A percentile compares a stretch with the other conserved stretches of the same genome.
These are phyloP conservation scores for Salvia hispanica DNA, from an alignment of 257 asterid species.

Conservation along the genomic window DNA sequence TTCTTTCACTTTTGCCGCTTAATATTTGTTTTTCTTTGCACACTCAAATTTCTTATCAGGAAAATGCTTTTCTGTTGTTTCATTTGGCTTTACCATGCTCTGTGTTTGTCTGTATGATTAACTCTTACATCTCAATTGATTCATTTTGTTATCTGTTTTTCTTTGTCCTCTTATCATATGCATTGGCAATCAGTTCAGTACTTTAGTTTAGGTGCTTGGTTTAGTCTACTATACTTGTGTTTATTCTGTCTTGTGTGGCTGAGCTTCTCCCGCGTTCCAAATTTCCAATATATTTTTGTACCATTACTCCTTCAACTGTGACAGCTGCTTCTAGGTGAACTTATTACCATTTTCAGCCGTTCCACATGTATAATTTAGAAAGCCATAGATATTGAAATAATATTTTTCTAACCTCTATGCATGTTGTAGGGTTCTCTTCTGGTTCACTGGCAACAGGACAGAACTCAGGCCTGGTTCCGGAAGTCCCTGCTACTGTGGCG, in stretches of 20 bases:
- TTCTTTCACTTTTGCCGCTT: not conserved
- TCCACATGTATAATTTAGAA: conserved; percentile 11
- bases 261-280: not conserved
- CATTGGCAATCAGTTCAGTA: not conserved
- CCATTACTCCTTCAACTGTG: not conserved
- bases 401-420: conserved; percentile 16
- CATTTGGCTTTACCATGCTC: not conserved
- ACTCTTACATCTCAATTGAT: conserved; percentile 9
- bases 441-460: conserved; percentile 52
- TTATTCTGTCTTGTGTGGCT: not conserved
- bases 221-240: not conserved
- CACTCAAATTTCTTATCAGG: not conserved
- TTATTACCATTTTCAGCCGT: not conserved
- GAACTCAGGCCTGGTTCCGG: conserved; percentile 45
- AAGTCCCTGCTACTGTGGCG: conserved; percentile 65
- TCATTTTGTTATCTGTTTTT: conserved; percentile 6
- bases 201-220: not conserved
- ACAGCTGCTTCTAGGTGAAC: not conserved
- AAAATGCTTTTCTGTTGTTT: not conserved
- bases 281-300: not conserved
- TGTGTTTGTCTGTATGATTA: not conserved
- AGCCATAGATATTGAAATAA: not conserved
- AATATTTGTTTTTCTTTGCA: not conserved
- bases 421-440: conserved; percentile 59
- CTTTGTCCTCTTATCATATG: not conserved